Evolutionary conservation across 1,139 yeast species (phyloP).

Genomic region (Scheffersomyces insectosa): DNA sequence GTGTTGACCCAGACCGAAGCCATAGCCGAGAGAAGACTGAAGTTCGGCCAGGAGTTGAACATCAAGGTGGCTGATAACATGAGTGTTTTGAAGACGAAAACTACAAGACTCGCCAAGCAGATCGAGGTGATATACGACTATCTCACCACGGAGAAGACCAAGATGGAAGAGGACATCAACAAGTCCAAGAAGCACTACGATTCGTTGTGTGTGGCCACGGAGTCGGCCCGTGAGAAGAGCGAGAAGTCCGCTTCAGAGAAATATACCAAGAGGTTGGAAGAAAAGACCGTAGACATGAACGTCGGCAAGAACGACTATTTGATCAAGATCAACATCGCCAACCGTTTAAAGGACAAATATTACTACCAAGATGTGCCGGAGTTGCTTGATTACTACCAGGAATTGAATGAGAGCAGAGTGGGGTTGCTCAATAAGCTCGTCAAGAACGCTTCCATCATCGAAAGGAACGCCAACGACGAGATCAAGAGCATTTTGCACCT

Average conservation of each 20-base stretch:
- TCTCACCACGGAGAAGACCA: constrained; percentile 56
- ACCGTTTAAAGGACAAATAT: constrained; percentile 88
- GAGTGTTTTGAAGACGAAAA: constrained; percentile 51
- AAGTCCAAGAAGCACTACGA: constrained; percentile 79
- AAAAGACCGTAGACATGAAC: constrained; percentile 80
- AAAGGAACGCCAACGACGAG: constrained; percentile 56
- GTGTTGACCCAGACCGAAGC: constrained; percentile 82
- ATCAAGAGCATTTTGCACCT: constrained; percentile 53
- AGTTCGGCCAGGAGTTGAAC: constrained; percentile 63
- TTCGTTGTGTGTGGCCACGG: constrained; percentile 76
- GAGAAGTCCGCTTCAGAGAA: constrained; percentile 61
- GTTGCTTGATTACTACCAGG: constrained; percentile 81
- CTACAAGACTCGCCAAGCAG: constrained; percentile 54
- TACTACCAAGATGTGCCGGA: constrained; percentile 94
- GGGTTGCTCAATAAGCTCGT: constrained; percentile 69
- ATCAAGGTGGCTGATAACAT: constrained; percentile 66
- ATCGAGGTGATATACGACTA: constrained; percentile 62
- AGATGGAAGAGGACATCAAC: constrained; percentile 63
- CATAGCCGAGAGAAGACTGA: constrained; percentile 66
- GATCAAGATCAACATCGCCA: constrained; percentile 78
- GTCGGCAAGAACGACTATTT: constrained; percentile 80
- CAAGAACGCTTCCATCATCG: constrained; percentile 64
- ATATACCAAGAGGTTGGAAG: constrained; percentile 56
- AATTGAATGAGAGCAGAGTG: constrained; percentile 78
- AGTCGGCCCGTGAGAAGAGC: constrained; percentile 71